Base-by-base conservation (phyloP, 495 filamentous ascomycete species). In the Aspergillus wentii region DNA sequence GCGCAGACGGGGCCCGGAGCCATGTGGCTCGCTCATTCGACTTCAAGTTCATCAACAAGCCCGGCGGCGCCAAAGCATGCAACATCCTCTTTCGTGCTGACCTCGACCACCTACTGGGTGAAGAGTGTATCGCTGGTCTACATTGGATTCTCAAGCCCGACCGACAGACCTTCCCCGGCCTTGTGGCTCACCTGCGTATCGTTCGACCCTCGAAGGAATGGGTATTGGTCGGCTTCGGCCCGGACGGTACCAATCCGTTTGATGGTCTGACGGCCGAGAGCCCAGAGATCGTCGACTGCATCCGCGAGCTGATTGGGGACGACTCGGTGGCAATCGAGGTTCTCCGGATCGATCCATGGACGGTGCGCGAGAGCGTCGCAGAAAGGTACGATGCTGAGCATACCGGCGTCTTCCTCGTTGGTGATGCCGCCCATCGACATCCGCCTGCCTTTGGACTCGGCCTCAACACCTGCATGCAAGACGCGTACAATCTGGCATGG, bases 401-500 rank as follows among this genome's bases (percentile, higher is more conserved):
- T 11, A 54, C 43, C 10, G 49, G 54, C 28, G 38, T 26, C 39
- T 73, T 69, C 37, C 65, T 65, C 37, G 44, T 75, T 10, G 70
- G 71, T 16, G 72, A 74, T 43, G 70, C 71, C 1, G 64, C 66
- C 7, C 72, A 76, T 43, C 61, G 71, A 0, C 72, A 76, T 41
- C 70, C 71, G 1, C 72, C 72, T 1, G 34, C 62, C 2, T 64
- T 68, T 38, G 71, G 67, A 0, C 59, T 74, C 2, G 71, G 72
- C 1, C 58, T 51, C 13, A 76, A 75, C 31, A 75, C 69, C 9
- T 74, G 68, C 38, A 57, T 76, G 4, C 66, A 73, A 52, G 72
- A 76, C 40, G 68, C 70, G 1, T 73, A 59, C 43, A 75, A 76
- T 39, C 54, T 76, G 3, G 71, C 70, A 9, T 77, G 71, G 72